These are phyloP conservation scores for Neurospora tetrasperma DNA, from an alignment of 495 filamentous ascomycete species.

Conservation along the genomic window DNA sequence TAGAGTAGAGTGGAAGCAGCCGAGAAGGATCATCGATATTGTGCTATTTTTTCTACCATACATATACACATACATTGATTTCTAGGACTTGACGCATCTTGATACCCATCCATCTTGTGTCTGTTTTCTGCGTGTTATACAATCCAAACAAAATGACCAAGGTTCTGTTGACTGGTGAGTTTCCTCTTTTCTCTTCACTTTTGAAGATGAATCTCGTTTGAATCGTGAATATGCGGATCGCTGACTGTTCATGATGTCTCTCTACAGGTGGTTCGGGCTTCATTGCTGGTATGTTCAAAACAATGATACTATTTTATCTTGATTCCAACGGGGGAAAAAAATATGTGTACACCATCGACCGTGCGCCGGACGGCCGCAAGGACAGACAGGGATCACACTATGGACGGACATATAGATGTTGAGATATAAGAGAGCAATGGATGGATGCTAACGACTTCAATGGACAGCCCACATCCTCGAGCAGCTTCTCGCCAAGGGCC, in stretches of 20 bases:
- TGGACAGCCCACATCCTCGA: slow-evolving; percentile 63
- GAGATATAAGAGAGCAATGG: not conserved
- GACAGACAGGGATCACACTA: not conserved
- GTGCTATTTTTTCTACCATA: too few relatives aligned
- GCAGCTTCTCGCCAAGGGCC: slow-evolving; percentile 53
- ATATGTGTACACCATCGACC: not conserved
- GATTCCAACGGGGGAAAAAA: not conserved
- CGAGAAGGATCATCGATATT: too few relatives aligned
- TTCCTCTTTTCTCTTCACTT: too few relatives aligned
- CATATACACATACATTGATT: too few relatives aligned
- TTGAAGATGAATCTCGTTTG: not conserved
- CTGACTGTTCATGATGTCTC: not conserved
- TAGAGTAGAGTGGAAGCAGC: too few relatives aligned
- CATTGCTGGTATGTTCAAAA: slow-evolving; percentile 34
- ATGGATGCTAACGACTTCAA: slow-evolving; percentile 4
- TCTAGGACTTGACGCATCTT: not conserved
- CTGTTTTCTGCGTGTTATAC: not conserved
- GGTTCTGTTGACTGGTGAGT: slow-evolving; percentile 48
- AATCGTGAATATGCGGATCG: not conserved
- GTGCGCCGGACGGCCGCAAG: not conserved
- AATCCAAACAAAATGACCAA: slow-evolving; percentile 40
- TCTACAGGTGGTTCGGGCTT: slow-evolving; percentile 38
- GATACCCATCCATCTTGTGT: not conserved
- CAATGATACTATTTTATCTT: not conserved
- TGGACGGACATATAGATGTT: not conserved